These are phyloP conservation scores for Pleurotus tuoliensis DNA, from an alignment of 768 basidiomycete genomes.

Conservation along the genomic window DNA sequence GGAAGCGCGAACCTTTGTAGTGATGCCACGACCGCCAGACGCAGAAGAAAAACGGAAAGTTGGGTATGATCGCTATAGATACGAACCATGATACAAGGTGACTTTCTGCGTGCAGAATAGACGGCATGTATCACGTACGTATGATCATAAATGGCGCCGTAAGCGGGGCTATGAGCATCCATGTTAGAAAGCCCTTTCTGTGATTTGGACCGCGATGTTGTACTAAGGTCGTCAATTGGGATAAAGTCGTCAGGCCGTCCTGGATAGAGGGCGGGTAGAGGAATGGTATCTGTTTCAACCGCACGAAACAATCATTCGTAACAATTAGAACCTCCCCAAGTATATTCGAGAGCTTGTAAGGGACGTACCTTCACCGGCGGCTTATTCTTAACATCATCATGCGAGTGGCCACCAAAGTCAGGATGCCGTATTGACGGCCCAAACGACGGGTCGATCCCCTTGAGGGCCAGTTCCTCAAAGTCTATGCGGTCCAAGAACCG, in stretches of 20 bases:
- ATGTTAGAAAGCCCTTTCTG: conserved; percentile 59
- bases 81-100: not conserved
- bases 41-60: conserved; percentile 83
- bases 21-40: conserved; percentile 85
- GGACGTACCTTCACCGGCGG: not conserved
- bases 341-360: not conserved
- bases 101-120: not conserved
- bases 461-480: conserved; percentile 77
- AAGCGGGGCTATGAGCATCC: conserved; percentile 64
- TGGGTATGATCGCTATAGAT: conserved; percentile 67
- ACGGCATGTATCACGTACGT: conserved; percentile 36
- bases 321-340: not conserved
- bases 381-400: conserved; percentile 16
- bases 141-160: conserved; percentile 76
- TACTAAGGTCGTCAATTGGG: conserved; percentile 50
- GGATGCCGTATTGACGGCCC: conserved; percentile 45
- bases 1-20: conserved; percentile 53
- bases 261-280: conserved; percentile 51
- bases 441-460: conserved; percentile 65
- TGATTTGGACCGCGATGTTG: conserved; percentile 58
- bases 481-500: conserved; percentile 67
- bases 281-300: conserved; percentile 52
- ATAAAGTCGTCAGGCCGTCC: conserved; percentile 28
- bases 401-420: conserved; percentile 13
- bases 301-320: not conserved